Evolutionary conservation across 495 filamentous ascomycete genomes (phyloP), one percentile per base, ranked within the genome.

Genomic region (Penicillium chermesinum): DNA sequence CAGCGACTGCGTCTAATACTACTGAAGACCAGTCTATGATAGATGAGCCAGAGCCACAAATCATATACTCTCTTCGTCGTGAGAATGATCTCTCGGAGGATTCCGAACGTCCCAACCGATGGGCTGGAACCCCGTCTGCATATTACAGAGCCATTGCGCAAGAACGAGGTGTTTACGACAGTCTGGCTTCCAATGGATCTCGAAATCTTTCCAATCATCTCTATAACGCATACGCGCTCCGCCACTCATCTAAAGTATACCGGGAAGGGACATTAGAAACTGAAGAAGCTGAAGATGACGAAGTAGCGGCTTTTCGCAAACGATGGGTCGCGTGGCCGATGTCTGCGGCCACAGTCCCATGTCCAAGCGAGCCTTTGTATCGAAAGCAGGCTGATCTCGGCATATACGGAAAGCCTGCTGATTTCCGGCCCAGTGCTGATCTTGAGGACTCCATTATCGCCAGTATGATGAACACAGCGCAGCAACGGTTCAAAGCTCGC

Each of bases 271-370:
- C 56, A 16, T 62, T 69, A 49, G 49, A 58, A 15, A 22, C 15
- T 13, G 47, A 63, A 55, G 53, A 33, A 10, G 42, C 64, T 35
- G 42, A 44, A 18, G 54, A 58, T 18, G 40, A 25, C 8, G 36
- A 54, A 27, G 55, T 59, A 1, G 53, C 27, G 37, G 49, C 33
- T 13, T 75, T 80, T 14, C 72, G 71, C 5, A 78, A 72, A 46
- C 16, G 41, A 22, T 94, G 88, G 88, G 84, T 84, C 2, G 85
- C 87, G 1, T 95, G 89, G 89, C 89, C 89, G 15, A 53, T 90
- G 65, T 64, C 63, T 13, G 71, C 74, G 16, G 59, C 69, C 9
- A 65, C 72, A 7, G 85, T 90, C 14, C 85, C 86, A 2, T 71
- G 75, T n/a, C 61, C 67, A 8, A 70, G 71, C 16, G 77, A 83